phyloP scores from a whole-genome alignment of 495 filamentous ascomycete genomes.

The Talaromyces liani region DNA sequence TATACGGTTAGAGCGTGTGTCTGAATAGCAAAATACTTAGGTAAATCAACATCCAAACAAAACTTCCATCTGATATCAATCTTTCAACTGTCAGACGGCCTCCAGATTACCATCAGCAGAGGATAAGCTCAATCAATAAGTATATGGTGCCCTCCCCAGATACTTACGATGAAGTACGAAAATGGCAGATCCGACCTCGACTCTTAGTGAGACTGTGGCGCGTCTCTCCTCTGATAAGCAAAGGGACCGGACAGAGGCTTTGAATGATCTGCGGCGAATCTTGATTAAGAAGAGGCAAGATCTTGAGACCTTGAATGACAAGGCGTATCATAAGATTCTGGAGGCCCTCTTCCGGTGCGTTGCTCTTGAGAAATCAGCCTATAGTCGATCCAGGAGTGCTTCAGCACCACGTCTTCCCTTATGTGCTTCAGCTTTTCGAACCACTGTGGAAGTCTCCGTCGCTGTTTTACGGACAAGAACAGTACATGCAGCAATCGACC shows the following conservation, averaged over 20 bases:
- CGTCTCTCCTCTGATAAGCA: constrained; percentile 45
- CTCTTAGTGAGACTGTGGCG: constrained; percentile 30
- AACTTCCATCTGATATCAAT: neutral
- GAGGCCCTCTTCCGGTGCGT: constrained; percentile 70
- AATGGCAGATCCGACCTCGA: constrained; percentile 26
- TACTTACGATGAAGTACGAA: neutral
- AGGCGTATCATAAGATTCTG: constrained; percentile 71
- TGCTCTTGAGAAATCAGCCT: constrained; percentile 57
- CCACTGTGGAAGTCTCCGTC: constrained; percentile 60
- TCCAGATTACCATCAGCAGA: neutral
- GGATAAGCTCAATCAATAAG: neutral
- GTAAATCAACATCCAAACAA: too few species aligned
- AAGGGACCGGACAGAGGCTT: constrained; percentile 42
- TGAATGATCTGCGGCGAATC: constrained; percentile 55
- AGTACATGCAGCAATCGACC: constrained; percentile 66
- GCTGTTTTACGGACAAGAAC: constrained; percentile 66
- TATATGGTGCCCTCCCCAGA: neutral
- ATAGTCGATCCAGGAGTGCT: constrained; percentile 44
- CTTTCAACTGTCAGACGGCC: neutral
- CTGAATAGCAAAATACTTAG: too few species aligned
- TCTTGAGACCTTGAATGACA: constrained; percentile 55
- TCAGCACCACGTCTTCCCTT: constrained; percentile 53
- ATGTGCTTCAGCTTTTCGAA: constrained; percentile 65
- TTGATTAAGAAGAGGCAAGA: constrained; percentile 51
- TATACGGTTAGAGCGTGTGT: too few species aligned